These are phyloP conservation scores for Coniochaeta sp. DNA, from an alignment of 2,329 filamentous ascomycete species.

Conservation along the genomic window DNA sequence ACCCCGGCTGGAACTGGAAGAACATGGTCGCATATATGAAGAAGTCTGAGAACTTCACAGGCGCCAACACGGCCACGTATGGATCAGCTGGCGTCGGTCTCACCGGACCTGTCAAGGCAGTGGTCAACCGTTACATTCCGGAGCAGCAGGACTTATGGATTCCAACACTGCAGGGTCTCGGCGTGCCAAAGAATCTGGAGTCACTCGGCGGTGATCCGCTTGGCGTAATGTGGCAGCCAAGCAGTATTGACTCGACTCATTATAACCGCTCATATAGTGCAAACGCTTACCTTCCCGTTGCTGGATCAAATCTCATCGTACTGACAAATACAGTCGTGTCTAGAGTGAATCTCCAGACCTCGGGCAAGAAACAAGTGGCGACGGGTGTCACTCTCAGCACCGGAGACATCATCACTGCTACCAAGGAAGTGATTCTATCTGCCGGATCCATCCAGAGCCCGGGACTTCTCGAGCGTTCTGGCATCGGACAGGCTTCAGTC, in stretches of 20 bases:
- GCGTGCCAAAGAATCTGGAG: constrained; percentile 29
- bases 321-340: constrained; percentile 25
- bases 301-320: constrained; percentile 32
- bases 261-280: constrained; percentile 40
- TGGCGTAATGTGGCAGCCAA: constrained; percentile 41
- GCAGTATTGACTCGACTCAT: constrained; percentile 35
- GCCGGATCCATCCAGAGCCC: constrained; percentile 46
- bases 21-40: constrained; percentile 14
- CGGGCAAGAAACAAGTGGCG: constrained; percentile 5
- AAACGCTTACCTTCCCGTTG: constrained; percentile 33
- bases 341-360: constrained; percentile 26
- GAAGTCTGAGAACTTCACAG: constrained; percentile 16
- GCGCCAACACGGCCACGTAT: constrained; percentile 3
- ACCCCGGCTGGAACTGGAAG: constrained; percentile 18
- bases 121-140: constrained; percentile 33
- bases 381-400: constrained; percentile 16
- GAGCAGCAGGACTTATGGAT: constrained; percentile 33
- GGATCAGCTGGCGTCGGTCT: constrained; percentile 10
- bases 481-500: constrained; percentile 42
- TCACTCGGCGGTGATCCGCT: constrained; percentile 41
- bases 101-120: constrained; percentile 12
- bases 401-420: constrained; percentile 17
- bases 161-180: constrained; percentile 36
- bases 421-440: constrained; percentile 24
- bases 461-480: constrained; percentile 48